Base-by-base conservation (phyloP, 1,284 basidiomycete genomes). In the Fomitopsis schrenkii region DNA sequence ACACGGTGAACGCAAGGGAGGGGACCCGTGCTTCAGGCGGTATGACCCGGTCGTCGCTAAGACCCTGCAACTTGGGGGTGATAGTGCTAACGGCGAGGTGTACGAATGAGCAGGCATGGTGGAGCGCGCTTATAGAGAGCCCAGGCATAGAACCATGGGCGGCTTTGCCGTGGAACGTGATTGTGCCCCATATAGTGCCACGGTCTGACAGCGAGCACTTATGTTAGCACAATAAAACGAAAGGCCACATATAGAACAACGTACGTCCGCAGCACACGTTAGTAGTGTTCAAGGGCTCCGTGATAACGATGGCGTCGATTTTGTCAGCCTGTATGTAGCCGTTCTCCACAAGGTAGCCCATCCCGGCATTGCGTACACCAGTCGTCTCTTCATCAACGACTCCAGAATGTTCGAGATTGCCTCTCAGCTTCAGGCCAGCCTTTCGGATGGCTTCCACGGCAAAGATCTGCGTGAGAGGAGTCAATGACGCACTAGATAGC, bases 261-360 rank as follows among this genome's bases (percentile, higher is more conserved):
- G n/a, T 30, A 62, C 61, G 62, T 26, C 62, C 62, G 30, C 58
- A 59, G 50, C 62, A 63, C 35, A 63, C 58, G 35, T 63, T 63
- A n/a, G 58, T 60, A 5, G 59, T 57, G 44, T 63, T 63, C 19
- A 63, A 38, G 10, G 62, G 62, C 44, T 63, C 62, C 3, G 62
- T 63, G 28, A 63, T 63, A 4, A 63, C 59, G 28, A 63, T 45
- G 10, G 62, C 62, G 45, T 63, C 62, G 40, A 60, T 60, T 46
- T 58, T 57, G 56, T 60, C 55, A 4, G 62, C 62, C 5, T 38
- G 35, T 52, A 60, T 56, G 46, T 63, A 52, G 10, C 59, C 62
- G 15, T 61, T 50, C 22, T 61, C 62, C 30, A 63, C 57, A 44
- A 63, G 44, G 35, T 40, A 58, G 30, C 59, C 59, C 59, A 61